Conservation (phyloP, 805 yeast genomes). For the Tetrapisispora iriomotensis region DNA sequence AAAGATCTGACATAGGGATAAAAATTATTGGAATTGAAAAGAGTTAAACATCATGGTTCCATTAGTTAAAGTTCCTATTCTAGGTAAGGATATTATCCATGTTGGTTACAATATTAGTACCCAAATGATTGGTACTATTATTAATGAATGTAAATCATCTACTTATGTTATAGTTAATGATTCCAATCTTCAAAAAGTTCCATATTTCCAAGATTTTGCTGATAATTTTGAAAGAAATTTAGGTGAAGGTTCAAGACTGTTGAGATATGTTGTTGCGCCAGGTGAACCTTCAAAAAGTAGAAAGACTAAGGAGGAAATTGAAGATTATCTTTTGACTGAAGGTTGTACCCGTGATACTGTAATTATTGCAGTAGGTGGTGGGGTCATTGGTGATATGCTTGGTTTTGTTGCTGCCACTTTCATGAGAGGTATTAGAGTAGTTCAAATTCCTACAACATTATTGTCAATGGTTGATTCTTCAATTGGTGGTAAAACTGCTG, state of each 20-base stretch:
- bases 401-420: conserved; percentile 99
- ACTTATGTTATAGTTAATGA: conserved; percentile 91
- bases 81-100: conserved; percentile 77
- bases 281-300: conserved; percentile 89
- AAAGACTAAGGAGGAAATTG: conserved; percentile 83
- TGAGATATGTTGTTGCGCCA: conserved; percentile 72
- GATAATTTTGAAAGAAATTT: conserved; percentile 35
- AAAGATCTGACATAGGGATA: too few relatives aligned
- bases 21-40: neutral
- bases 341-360: conserved; percentile 97
- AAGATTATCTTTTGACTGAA: conserved; percentile 69
- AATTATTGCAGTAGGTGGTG: conserved; percentile 92
- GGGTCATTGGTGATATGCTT: conserved; percentile 97
- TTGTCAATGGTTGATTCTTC: conserved; percentile 97
- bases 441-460: conserved; percentile 88
- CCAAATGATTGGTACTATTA: conserved; percentile 62
- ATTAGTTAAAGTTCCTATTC: conserved; percentile 52
- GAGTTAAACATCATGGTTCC: conserved; percentile 11
- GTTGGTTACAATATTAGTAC: conserved; percentile 76
- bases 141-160: conserved; percentile 59
- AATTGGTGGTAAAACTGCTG: conserved; percentile 97
- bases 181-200: conserved; percentile 60
- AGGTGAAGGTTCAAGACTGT: conserved; percentile 50
- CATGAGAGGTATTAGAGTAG: conserved; percentile 93
- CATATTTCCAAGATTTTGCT: conserved; percentile 43